Evolutionary conservation across 306 rosid species (phyloP).

Genomic region (Lathyrus aphaca): DNA sequence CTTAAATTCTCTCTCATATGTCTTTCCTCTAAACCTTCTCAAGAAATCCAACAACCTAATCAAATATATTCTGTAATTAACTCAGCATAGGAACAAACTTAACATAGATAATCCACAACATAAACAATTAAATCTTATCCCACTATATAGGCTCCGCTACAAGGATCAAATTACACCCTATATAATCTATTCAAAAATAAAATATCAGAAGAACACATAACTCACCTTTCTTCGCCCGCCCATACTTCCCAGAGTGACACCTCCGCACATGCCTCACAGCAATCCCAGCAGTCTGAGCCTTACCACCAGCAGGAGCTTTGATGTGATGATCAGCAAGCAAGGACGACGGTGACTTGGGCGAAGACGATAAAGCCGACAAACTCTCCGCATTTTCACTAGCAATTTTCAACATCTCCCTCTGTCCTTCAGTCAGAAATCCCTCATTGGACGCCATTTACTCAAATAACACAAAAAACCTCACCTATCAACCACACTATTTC

Average conservation of each 20-base stretch:
- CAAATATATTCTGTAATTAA: background rate
- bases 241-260: conserved; percentile 81
- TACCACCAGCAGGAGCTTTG: conserved; percentile 79
- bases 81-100: background rate
- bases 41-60: conserved; percentile 6
- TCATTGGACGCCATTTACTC: conserved; percentile 78
- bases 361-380: conserved; percentile 80
- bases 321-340: conserved; percentile 73
- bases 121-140: too few relatives aligned
- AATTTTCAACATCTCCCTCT: conserved; percentile 76
- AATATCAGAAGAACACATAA: background rate
- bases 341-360: conserved; percentile 86
- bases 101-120: background rate
- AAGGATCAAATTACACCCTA: background rate
- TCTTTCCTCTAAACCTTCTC: background rate
- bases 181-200: conserved; percentile 16
- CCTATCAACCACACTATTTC: conserved; percentile 25
- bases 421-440: conserved; percentile 90
- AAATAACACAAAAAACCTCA: background rate
- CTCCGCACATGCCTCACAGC: conserved; percentile 85
- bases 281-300: conserved; percentile 73
- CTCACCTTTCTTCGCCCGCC: conserved; percentile 89
- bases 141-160: too few relatives aligned
- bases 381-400: conserved; percentile 77
- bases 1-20: background rate